Conservation (phyloP, 768 basidiomycete species). For the Mycena belliarum region DNA sequence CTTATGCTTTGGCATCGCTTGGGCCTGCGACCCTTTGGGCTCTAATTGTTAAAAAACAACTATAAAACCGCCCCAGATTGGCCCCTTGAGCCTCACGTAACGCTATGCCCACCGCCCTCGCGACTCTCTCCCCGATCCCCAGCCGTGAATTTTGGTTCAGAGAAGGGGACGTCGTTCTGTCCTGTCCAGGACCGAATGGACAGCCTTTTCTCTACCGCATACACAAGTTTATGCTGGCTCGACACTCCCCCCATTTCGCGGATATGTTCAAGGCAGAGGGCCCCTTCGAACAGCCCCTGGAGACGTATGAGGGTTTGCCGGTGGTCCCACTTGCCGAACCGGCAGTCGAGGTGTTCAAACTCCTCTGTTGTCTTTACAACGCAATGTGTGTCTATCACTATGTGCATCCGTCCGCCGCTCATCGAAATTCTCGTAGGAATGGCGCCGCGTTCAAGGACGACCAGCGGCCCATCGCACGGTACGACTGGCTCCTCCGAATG, state of each 20-base stretch:
- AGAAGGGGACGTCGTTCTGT: slow-evolving; percentile 1
- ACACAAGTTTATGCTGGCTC: slow-evolving; percentile 1
- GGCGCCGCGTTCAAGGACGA: not conserved
- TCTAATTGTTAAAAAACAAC: no score
- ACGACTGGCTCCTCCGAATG: slow-evolving; percentile 2
- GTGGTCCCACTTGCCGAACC: not conserved
- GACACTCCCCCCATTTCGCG: not conserved
- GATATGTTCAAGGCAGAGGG: not conserved
- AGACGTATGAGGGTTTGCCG: not conserved
- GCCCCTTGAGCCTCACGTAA: no score
- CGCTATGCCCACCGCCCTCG: not conserved
- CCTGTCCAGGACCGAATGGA: not conserved
- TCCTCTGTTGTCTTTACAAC: slow-evolving; percentile 2
- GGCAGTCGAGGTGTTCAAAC: not conserved
- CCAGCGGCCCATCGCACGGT: not conserved
- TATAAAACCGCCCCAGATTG: not conserved
- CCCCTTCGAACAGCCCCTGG: not conserved
- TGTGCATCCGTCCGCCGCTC: no score
- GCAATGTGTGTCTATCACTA: not conserved
- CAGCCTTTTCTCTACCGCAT: not conserved
- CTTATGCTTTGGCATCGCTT: no score
- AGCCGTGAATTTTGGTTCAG: not conserved
- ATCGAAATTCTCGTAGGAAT: not conserved
- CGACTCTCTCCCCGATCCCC: not conserved
- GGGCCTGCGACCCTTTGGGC: not conserved